These are phyloP conservation scores for Platanus orientalis DNA, from an alignment of 164 flowering plant genomes.

Conservation along the genomic window DNA sequence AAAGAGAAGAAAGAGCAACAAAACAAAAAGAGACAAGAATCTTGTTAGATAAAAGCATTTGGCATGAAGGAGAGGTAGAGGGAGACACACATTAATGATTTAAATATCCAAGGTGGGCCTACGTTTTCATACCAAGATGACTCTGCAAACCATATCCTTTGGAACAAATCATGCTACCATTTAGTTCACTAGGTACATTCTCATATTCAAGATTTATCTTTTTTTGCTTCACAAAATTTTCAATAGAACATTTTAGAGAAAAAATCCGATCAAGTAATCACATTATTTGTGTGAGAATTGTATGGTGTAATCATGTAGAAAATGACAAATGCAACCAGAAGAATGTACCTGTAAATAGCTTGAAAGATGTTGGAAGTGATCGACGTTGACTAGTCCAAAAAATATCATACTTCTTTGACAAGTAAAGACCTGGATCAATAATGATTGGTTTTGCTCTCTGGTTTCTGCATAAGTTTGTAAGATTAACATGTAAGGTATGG, in stretches of 20 bases:
- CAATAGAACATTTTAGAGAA: not conserved
- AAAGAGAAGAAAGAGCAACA: too few relatives aligned
- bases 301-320: not conserved
- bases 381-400: slow-evolving; percentile 64
- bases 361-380: slow-evolving; percentile 79
- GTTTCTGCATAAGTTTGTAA: slow-evolving; percentile 40
- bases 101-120: too few relatives aligned
- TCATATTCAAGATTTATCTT: too few relatives aligned
- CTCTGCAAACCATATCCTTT: too few relatives aligned
- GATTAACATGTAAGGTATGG: not conserved
- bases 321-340: not conserved
- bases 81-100: too few relatives aligned
- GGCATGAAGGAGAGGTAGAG: too few relatives aligned
- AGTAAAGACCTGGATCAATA: slow-evolving; percentile 89
- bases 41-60: too few relatives aligned
- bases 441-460: slow-evolving; percentile 87
- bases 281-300: not conserved
- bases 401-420: slow-evolving; percentile 78
- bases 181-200: too few relatives aligned
- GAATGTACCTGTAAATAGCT: slow-evolving; percentile 74
- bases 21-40: too few relatives aligned
- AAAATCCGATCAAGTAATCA: not conserved
- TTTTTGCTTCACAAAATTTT: not conserved
- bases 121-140: too few relatives aligned
- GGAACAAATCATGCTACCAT: too few relatives aligned